Evolutionary conservation across 768 basidiomycete genomes (phyloP).

Genomic region (Suillus decipiens): DNA sequence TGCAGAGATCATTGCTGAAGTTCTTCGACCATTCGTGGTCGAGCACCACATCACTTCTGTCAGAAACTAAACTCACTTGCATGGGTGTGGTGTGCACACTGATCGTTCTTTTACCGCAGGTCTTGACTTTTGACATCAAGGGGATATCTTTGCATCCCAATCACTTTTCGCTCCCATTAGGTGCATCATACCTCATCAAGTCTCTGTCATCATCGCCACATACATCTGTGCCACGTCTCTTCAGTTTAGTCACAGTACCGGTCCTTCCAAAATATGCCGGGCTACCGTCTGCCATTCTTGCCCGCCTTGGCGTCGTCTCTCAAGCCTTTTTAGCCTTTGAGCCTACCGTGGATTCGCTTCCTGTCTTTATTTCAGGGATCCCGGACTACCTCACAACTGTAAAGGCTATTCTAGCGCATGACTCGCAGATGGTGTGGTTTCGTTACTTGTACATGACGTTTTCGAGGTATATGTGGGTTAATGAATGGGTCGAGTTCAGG

Average conservation of each 20-base stretch:
- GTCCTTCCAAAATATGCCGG: conserved; percentile 62
- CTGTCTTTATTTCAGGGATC: conserved; percentile 58
- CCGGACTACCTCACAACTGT: conserved; percentile 56
- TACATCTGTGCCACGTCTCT: conserved; percentile 45
- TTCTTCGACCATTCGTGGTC: conserved; percentile 59
- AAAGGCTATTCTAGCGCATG: conserved; percentile 70
- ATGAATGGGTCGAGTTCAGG: conserved; percentile 67
- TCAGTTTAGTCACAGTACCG: conserved; percentile 61
- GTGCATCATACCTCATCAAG: conserved; percentile 47
- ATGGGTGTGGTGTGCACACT: conserved; percentile 21
- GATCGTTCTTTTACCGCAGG: conserved; percentile 42
- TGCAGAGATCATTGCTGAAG: conserved; percentile 52
- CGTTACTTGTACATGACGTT: conserved; percentile 80
- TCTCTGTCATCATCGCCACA: conserved; percentile 27
- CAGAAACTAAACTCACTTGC: conserved; percentile 22
- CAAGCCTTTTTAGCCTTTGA: conserved; percentile 11
- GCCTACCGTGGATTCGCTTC: conserved; percentile 9
- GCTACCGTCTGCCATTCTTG: conserved; percentile 48
- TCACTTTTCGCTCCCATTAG: conserved; percentile 69
- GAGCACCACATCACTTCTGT: conserved; percentile 66
- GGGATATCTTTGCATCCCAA: conserved; percentile 90
- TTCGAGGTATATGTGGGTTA: conserved; percentile 93
- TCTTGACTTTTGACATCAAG: conserved; percentile 78
- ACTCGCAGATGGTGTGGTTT: conserved; percentile 86
- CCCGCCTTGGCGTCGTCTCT: conserved; percentile 46